Evolutionary conservation across 768 basidiomycete species (phyloP).

Genomic region (Mrakia gelida): DNA sequence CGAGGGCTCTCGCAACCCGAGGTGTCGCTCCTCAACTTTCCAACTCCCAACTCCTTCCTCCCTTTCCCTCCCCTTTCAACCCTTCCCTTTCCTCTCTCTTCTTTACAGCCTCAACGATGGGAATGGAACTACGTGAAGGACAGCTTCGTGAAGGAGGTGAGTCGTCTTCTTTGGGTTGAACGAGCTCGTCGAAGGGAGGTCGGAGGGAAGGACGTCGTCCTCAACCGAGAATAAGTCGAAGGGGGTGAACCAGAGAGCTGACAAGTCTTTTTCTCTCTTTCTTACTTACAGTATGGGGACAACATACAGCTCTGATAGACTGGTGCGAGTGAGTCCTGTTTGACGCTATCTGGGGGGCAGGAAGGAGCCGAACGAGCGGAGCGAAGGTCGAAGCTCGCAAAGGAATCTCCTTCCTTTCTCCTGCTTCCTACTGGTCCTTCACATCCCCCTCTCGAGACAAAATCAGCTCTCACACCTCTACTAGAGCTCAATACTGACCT

Average conservation of each 20-base stretch:
- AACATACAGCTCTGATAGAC: constrained; percentile 6
- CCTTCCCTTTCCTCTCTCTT: too few species aligned
- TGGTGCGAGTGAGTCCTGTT: constrained; percentile 5
- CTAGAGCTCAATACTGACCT: too few species aligned
- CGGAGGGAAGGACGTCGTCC: neutral
- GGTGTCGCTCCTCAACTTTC: too few species aligned
- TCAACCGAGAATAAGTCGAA: neutral
- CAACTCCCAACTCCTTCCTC: neutral
- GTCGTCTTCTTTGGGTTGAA: neutral
- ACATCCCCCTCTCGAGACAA: too few species aligned
- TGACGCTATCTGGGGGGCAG: too few species aligned
- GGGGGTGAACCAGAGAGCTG: neutral
- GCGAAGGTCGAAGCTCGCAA: neutral
- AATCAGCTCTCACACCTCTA: too few species aligned
- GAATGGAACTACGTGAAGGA: constrained; percentile 1
- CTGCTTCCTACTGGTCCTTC: too few species aligned
- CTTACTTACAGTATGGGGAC: constrained; percentile 4
- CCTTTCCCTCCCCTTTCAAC: too few species aligned
- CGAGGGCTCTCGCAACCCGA: too few species aligned
- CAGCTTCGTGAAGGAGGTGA: constrained; percentile 12
- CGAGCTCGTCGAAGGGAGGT: neutral
- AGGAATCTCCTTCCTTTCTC: too few species aligned
- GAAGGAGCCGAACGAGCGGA: neutral
- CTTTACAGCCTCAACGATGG: neutral
- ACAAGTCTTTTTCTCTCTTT: neutral